Percentiles rank a stretch among this genome's conserved stretches.
Evolutionary conservation across 345 rosid species (phyloP).

Genomic region (Arabis hirsuta): DNA sequence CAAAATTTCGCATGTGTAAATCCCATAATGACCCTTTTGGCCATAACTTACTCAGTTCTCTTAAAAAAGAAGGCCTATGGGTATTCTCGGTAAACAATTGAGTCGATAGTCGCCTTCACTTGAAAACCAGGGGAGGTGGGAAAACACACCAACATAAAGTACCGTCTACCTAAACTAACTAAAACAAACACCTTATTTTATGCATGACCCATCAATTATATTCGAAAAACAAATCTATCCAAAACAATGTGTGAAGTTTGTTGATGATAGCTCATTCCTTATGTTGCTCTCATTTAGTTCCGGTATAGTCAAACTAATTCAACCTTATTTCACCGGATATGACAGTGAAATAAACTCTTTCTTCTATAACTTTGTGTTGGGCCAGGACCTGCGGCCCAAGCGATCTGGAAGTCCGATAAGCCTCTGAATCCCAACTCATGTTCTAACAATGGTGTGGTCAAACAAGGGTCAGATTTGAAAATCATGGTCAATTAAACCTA

Average conservation of each 20-base stretch:
- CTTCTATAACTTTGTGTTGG: too few species aligned
- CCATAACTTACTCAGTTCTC: neutral
- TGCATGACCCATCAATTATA: conserved; percentile 31
- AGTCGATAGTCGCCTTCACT: conserved; percentile 31
- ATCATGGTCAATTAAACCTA: too few species aligned
- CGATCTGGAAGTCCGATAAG: too few species aligned
- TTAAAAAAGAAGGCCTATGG: conserved; percentile 1
- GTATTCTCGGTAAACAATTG: neutral
- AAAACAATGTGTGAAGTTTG: conserved; percentile 5
- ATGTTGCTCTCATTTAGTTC: too few species aligned
- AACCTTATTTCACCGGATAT: too few species aligned
- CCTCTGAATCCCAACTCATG: too few species aligned
- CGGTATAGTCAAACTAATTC: too few species aligned
- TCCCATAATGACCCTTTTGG: neutral
- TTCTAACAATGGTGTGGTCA: too few species aligned
- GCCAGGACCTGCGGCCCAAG: too few species aligned
- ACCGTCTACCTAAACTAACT: neutral
- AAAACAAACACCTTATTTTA: conserved; percentile 6
- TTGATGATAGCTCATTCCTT: neutral
- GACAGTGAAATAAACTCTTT: too few species aligned
- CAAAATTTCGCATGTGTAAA: neutral
- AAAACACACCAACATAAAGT: conserved; percentile 10
- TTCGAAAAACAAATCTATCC: conserved; percentile 15
- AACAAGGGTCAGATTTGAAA: too few species aligned
- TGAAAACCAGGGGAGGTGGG: conserved; percentile 27